A percentile compares a stretch with the other conserved stretches of the same genome.
Conservation (phyloP, 495 filamentous ascomycete genomes). For the Neurospora sp. region DNA sequence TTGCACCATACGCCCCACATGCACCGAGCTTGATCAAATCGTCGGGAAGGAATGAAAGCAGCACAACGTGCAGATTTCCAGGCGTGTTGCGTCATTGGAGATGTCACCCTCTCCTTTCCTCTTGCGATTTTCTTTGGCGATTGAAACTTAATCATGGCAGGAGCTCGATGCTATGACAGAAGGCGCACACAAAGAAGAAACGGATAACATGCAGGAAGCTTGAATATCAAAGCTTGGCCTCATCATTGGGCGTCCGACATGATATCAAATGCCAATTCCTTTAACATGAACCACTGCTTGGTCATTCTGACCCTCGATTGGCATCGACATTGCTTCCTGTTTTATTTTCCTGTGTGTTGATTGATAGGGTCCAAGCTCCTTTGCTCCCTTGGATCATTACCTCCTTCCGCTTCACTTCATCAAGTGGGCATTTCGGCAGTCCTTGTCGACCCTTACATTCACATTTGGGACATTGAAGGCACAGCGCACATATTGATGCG, state of each 20-base stretch:
- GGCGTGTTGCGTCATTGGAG: neutral
- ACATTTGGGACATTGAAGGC: neutral
- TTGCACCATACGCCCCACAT: neutral
- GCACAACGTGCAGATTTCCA: neutral
- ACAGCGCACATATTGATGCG: neutral
- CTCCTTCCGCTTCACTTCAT: neutral
- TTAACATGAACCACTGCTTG: neutral
- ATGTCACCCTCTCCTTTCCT: neutral
- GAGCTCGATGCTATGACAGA: neutral
- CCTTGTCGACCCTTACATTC: neutral
- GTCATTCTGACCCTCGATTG: neutral
- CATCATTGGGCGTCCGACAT: neutral
- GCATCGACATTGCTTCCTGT: neutral
- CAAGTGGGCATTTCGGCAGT: neutral
- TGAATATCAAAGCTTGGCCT: neutral
- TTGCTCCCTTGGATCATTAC: neutral
- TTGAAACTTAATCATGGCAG: neutral
- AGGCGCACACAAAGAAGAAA: neutral
- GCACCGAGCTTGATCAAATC: neutral
- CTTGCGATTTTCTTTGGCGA: neutral
- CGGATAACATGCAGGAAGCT: neutral
- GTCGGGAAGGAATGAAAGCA: neutral
- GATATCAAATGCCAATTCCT: neutral
- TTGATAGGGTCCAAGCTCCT: neutral
- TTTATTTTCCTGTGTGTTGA: neutral